phyloP scores from a whole-genome alignment of 164 flowering plant species.

The Pachysandra terminalis region DNA sequence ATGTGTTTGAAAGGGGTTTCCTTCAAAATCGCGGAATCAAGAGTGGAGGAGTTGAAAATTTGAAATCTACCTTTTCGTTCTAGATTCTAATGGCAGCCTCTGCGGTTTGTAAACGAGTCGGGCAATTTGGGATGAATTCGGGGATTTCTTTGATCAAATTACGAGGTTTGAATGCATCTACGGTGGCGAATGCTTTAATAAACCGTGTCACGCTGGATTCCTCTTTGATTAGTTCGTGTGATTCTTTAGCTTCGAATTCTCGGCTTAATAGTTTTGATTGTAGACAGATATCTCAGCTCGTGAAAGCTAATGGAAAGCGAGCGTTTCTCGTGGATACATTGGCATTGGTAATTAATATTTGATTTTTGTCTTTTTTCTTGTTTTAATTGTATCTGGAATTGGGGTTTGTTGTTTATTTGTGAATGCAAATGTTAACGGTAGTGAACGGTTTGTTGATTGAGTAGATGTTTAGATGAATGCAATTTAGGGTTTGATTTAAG shows the following conservation, averaged over 20 bases:
- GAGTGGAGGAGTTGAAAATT: no score
- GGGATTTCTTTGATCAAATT: slow-evolving; percentile 18
- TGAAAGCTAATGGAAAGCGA: slow-evolving; percentile 42
- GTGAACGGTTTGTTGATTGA: no score
- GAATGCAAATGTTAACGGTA: not conserved
- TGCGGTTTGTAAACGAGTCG: slow-evolving; percentile 31
- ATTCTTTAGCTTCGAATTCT: slow-evolving; percentile 14
- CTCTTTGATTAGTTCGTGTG: not conserved
- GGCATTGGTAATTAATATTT: slow-evolving; percentile 44
- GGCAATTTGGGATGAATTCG: slow-evolving; percentile 24
- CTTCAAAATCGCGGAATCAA: no score
- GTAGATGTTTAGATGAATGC: no score
- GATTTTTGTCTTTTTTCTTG: not conserved
- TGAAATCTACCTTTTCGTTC: no score
- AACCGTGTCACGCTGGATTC: not conserved
- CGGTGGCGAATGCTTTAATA: not conserved
- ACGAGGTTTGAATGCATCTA: slow-evolving; percentile 16
- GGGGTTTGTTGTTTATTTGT: not conserved
- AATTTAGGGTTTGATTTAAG: no score
- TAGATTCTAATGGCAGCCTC: slow-evolving; percentile 12
- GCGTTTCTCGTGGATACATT: slow-evolving; percentile 78
- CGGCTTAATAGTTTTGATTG: slow-evolving; percentile 6
- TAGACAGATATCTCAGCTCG: slow-evolving; percentile 50
- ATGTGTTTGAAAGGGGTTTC: no score
- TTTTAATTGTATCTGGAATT: not conserved